Evolutionary conservation across 2,329 filamentous ascomycete genomes (phyloP).

Genomic region (Trichoderma sp.): DNA sequence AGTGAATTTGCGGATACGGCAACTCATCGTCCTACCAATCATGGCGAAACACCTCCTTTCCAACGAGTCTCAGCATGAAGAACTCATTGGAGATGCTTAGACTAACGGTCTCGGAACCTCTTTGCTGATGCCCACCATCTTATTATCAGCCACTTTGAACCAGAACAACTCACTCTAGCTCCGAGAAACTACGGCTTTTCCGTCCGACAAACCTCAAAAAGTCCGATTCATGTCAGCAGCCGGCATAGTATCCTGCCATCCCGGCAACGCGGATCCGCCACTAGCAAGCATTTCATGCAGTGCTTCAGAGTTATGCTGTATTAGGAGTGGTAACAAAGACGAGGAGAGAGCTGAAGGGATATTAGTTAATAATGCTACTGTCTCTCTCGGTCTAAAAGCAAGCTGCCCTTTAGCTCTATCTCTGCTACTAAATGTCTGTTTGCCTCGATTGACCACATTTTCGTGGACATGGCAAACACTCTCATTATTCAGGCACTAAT

Average conservation of each 20-base stretch:
- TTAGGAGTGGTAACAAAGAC: background rate
- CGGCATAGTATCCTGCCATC: background rate
- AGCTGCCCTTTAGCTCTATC: background rate
- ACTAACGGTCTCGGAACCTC: too few relatives aligned
- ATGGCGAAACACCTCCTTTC: too few relatives aligned
- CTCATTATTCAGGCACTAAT: background rate
- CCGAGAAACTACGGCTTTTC: too few relatives aligned
- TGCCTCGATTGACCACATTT: background rate
- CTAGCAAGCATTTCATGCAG: background rate
- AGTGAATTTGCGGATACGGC: too few relatives aligned
- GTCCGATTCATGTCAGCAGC: background rate
- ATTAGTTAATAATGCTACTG: background rate
- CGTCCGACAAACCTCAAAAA: too few relatives aligned
- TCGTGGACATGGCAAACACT: background rate
- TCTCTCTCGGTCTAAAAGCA: background rate
- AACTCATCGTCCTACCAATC: too few relatives aligned
- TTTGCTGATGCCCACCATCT: too few relatives aligned
- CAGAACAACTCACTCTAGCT: rapidly evolving
- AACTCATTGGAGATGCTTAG: too few relatives aligned
- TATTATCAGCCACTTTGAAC: background rate
- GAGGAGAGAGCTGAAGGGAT: background rate
- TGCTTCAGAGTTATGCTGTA: background rate
- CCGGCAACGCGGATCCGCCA: background rate
- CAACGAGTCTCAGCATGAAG: too few relatives aligned
- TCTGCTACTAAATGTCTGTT: too few relatives aligned